Evolutionary conservation across 495 filamentous ascomycete genomes (phyloP), one percentile per base, ranked within the genome.

Genomic region (Penicillium cataractarum): DNA sequence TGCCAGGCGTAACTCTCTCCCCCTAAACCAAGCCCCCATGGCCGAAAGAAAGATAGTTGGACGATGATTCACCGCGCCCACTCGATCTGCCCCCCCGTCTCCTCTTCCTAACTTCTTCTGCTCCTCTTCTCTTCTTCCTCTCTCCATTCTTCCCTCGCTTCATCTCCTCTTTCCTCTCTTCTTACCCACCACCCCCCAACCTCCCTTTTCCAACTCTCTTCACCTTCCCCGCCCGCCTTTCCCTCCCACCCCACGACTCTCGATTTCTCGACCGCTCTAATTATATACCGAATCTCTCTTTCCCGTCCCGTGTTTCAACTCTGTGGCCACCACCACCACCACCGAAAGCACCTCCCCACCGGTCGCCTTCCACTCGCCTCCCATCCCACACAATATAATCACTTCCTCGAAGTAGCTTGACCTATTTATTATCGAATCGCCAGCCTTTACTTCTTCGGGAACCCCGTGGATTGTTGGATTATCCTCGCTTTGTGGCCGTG

Each of bases 121-220:
- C n/a, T 55, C 35, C 12, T 26, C 32, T 39, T 35, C 15, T 42
- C 21, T 42, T 42, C 52, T 9, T 22, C 57, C 49, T 60, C 63
- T 65, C 60, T 66, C 65, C 71, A 60, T 64, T 62, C 58, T 59
- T 64, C 60, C 64, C 61, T 63, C 57, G 62, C 58, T 60, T 65
- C 61, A 56, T 62, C 44, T 53, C 48, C 56, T 49, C 68, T 66
- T 61, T 56, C 65, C 61, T 63, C 50, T 58, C 60, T 55, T 51
- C 48, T 57, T 65, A 54, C 22, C 53, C 51, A 54, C 22, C 53
- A 48, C 53, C 48, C 39, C 57, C 53, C 58, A 53, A 53, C 44
- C 55, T 35, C 29, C 49, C 37, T 56, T 24, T 62, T 31, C 35
- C 37, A 40, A 27, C n/a, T n/a, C n/a, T 42, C 33, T 29, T 35